Percentiles rank a stretch among this genome's conserved stretches.
These are phyloP conservation scores for Boletus rex-veris DNA, from an alignment of 768 basidiomycete species.

Conservation along the genomic window DNA sequence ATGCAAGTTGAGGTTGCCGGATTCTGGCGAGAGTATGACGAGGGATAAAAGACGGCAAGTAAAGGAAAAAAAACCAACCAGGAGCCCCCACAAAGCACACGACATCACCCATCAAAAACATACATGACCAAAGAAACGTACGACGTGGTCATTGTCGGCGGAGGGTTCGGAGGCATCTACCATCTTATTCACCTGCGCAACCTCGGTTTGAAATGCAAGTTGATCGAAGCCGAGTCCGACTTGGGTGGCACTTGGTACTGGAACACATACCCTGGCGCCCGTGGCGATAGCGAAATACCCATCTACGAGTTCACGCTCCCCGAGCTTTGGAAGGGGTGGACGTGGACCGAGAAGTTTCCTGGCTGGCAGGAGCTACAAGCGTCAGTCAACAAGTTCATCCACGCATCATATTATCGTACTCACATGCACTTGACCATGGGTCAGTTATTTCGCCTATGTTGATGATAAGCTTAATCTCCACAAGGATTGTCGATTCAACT, in stretches of 20 bases:
- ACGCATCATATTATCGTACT: not conserved
- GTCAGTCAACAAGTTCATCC: not conserved
- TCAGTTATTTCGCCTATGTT: slow-evolving; percentile 16
- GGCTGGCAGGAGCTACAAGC: slow-evolving; percentile 8
- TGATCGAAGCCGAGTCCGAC: slow-evolving; percentile 9
- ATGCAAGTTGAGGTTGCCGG: too few relatives aligned
- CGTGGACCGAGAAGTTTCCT: slow-evolving; percentile 15
- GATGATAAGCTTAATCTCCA: slow-evolving; percentile 10
- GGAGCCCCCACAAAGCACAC: too few relatives aligned
- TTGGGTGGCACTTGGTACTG: slow-evolving; percentile 17
- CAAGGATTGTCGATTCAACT: slow-evolving; percentile 15
- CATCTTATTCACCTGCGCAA: slow-evolving; percentile 9
- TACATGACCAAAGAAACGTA: slow-evolving; percentile 1
- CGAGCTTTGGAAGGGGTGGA: slow-evolving; percentile 13
- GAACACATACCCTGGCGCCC: slow-evolving; percentile 14
- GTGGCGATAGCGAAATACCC: slow-evolving; percentile 10
- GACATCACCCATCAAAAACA: too few relatives aligned
- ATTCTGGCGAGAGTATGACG: too few relatives aligned
- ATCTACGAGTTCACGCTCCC: slow-evolving; percentile 8
- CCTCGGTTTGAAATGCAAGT: slow-evolving; percentile 7
- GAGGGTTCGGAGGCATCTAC: slow-evolving; percentile 8
- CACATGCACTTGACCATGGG: not conserved
- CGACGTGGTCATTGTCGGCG: slow-evolving; percentile 10
- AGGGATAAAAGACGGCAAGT: too few relatives aligned
- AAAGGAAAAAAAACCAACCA: too few relatives aligned